phyloP scores from a whole-genome alignment of 2,329 filamentous ascomycete genomes.

The Xylariaceae sp. region DNA sequence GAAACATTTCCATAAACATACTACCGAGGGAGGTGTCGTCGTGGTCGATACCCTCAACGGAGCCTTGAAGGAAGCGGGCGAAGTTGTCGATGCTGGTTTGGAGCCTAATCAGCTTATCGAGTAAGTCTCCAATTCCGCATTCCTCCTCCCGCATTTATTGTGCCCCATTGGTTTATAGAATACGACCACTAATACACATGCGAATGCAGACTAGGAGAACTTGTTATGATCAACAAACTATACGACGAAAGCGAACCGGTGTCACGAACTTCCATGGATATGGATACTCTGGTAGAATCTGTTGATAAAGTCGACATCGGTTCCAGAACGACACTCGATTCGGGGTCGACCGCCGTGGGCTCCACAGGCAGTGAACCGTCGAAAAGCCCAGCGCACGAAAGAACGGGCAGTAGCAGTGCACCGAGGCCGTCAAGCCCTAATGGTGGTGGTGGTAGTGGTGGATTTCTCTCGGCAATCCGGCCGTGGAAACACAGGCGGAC shows the following conservation, averaged over 20 bases:
- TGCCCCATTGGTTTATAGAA: neutral
- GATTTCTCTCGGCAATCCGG: conserved; percentile 20
- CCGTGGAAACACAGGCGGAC: conserved; percentile 24
- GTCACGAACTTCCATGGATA: conserved; percentile 12
- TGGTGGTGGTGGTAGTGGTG: neutral
- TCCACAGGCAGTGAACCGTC: conserved; percentile 11
- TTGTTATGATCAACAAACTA: conserved; percentile 56
- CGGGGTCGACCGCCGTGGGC: conserved; percentile 39
- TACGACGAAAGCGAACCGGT: conserved; percentile 33
- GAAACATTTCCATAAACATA: conserved; percentile 62
- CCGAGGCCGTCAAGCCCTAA: neutral
- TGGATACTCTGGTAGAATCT: conserved; percentile 30
- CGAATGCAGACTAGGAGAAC: conserved; percentile 61
- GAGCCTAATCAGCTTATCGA: conserved; percentile 74
- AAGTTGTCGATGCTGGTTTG: conserved; percentile 74
- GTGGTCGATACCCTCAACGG: conserved; percentile 74
- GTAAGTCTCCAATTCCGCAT: conserved; percentile 35
- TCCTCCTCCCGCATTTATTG: neutral
- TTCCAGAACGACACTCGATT: conserved; percentile 28
- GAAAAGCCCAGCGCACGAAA: conserved; percentile 30
- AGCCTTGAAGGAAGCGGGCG: conserved; percentile 76
- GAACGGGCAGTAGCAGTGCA: conserved; percentile 5
- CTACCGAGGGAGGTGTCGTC: conserved; percentile 58
- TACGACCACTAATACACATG: neutral
- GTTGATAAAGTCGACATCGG: conserved; percentile 31